Evolutionary conservation across 768 basidiomycete genomes (phyloP).

Genomic region (Podaxis sp.): DNA sequence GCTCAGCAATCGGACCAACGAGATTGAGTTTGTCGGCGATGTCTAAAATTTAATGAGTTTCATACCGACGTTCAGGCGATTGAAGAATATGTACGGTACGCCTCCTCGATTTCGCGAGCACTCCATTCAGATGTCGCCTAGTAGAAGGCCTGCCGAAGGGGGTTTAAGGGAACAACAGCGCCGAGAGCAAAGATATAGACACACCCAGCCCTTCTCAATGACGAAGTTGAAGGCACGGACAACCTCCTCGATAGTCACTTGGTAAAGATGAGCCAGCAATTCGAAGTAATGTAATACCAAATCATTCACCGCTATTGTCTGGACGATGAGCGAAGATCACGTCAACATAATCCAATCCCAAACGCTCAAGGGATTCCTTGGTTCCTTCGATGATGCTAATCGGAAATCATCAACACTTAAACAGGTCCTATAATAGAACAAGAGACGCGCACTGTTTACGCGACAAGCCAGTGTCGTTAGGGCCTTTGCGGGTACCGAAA

Average conservation of each 20-base stretch:
- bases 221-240: conserved; percentile 76
- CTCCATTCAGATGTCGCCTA: conserved; percentile 81
- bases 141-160: conserved; percentile 45
- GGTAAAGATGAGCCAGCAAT: background rate
- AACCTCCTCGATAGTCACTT: conserved; percentile 66
- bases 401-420: background rate
- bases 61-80: background rate
- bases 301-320: conserved; percentile 46
- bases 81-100: conserved; percentile 40
- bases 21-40: conserved; percentile 67
- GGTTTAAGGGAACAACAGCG: background rate
- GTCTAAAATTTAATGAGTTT: conserved; percentile 31
- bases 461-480: conserved; percentile 52
- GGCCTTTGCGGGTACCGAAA: conserved; percentile 61
- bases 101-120: conserved; percentile 66
- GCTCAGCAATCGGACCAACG: conserved; percentile 69
- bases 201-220: conserved; percentile 65
- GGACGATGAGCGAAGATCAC: conserved; percentile 65
- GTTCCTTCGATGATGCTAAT: conserved; percentile 68
- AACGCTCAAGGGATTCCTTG: conserved; percentile 57
- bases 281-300: background rate
- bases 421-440: background rate
- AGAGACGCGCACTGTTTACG: conserved; percentile 46
- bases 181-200: background rate
- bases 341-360: conserved; percentile 70